Evolutionary conservation across 2,329 filamentous ascomycete species (phyloP), one percentile per base, ranked within the genome.

Genomic region (Daldinia eschscholtzii): DNA sequence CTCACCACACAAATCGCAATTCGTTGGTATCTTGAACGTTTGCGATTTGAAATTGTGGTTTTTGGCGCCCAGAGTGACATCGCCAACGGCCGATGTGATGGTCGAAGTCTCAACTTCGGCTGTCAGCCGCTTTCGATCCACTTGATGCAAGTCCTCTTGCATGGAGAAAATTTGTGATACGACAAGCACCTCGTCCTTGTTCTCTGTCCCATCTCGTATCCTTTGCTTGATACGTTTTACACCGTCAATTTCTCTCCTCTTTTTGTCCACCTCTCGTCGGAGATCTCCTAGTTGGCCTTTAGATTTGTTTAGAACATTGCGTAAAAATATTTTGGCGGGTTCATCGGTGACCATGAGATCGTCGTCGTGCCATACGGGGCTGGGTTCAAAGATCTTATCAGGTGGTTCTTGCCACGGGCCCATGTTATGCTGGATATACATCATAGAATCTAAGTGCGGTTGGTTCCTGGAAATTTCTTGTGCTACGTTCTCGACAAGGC

Each of bases 21-120:
- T 98, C 4, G 96, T 99, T 0, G 97, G 97, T 68, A 99, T 97
- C 80, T 98, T 98, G 86, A 98, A 99, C 0, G 96, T 98, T 78
- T 98, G 94, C n/a, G 93, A 90, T 81, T 97, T 97, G 87, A 99
- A 99, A 77, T 97, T 96, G 83, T 99, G 96, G 76, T 94, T 97
- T 79, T 93, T 93, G 10, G 94, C 94, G 18, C 95, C 95, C 20
- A 97, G 84, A 1, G 94, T 97, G 61, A 99, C 88, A 78, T 99
- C 96, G 39, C 96, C 96, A 2, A 98, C 95, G 0, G 90, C 92
- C 9, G 90, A 85, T n/a, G 93, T 95, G 77, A 99, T 97, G 1
- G 94, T 97, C 1, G 92, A 91, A 7, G 94, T 94, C 81, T 99
- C 96, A 15, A 98, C 92, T 80, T 98, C 96, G 39, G 93, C 93